phyloP scores from a whole-genome alignment of 2,329 filamentous ascomycete species.

The Cyphellophora europaea region DNA sequence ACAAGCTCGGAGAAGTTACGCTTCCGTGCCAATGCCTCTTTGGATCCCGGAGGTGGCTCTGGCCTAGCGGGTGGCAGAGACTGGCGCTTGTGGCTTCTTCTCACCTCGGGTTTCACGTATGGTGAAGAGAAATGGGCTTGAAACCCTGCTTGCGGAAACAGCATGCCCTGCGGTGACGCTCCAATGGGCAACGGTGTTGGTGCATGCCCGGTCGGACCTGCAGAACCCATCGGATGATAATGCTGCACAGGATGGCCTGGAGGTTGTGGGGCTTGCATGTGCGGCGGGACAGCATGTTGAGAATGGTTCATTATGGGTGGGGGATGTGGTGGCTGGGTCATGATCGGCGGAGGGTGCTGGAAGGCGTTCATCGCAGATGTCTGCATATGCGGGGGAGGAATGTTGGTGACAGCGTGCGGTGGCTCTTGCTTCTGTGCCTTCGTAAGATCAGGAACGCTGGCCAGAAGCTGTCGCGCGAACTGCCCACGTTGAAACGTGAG shows the following conservation, averaged over 20 bases:
- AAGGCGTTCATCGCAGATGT: no score
- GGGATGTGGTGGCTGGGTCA: no score
- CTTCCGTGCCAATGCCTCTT: conserved; percentile 48
- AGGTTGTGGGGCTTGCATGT: neutral
- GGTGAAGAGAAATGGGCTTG: neutral
- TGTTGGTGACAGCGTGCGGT: neutral
- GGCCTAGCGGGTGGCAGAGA: conserved; percentile 2
- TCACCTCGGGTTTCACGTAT: neutral
- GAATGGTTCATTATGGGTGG: no score
- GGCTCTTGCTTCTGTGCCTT: neutral
- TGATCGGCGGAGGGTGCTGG: no score
- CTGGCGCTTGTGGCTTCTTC: neutral
- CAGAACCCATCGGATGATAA: no score
- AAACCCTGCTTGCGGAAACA: no score
- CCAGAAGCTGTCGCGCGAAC: conserved; percentile 42
- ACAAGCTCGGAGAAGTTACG: conserved; percentile 45
- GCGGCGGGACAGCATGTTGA: neutral
- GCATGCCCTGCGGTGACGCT: neutral
- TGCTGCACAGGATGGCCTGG: neutral
- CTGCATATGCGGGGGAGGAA: no score
- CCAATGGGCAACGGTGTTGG: neutral
- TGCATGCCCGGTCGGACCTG: no score
- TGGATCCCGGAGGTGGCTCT: conserved; percentile 28
- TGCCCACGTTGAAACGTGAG: conserved; percentile 41
- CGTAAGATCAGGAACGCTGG: conserved; percentile 21